phyloP scores from a whole-genome alignment of 202 grass and related monocot genomes.

The Elaeis oleifera region DNA sequence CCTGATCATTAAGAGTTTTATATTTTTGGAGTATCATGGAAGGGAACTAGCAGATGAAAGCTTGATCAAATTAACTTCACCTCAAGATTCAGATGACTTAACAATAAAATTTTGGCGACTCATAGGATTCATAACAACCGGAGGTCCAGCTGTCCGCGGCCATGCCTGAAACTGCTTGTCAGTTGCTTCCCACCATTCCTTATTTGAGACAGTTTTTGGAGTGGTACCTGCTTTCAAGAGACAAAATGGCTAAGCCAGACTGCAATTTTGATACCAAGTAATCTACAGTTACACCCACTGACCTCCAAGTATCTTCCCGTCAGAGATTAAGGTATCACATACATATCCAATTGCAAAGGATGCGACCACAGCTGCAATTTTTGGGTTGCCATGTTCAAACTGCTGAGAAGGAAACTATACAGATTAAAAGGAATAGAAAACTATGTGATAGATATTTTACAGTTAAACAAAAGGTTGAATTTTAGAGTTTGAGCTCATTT shows the following conservation, averaged over 20 bases:
- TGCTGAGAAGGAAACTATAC: neutral
- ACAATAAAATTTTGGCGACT: slow-evolving; percentile 73
- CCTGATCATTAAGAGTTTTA: too few relatives aligned
- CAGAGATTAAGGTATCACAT: slow-evolving; percentile 32
- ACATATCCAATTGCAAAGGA: slow-evolving; percentile 39
- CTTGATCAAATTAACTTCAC: too few relatives aligned
- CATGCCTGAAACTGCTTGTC: slow-evolving; percentile 57
- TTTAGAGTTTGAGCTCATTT: too few relatives aligned
- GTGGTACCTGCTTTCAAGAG: slow-evolving; percentile 32
- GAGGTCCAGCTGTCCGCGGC: slow-evolving; percentile 64
- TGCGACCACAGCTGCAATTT: slow-evolving; percentile 23
- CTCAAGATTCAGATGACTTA: slow-evolving; percentile 30
- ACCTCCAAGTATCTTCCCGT: slow-evolving; percentile 58
- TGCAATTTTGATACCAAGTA: neutral
- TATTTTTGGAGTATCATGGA: too few relatives aligned
- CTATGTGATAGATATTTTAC: too few relatives aligned
- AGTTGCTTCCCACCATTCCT: slow-evolving; percentile 50
- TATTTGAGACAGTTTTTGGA: slow-evolving; percentile 39
- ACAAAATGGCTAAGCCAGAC: neutral
- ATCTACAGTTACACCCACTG: slow-evolving; percentile 1
- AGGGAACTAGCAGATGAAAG: too few relatives aligned
- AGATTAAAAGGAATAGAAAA: too few relatives aligned
- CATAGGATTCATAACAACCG: slow-evolving; percentile 68
- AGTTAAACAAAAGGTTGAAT: too few relatives aligned
- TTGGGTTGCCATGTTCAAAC: slow-evolving; percentile 25